Evolutionary conservation across 108 stramenopile species (phyloP).

Genomic region (Fistulifera solaris): DNA sequence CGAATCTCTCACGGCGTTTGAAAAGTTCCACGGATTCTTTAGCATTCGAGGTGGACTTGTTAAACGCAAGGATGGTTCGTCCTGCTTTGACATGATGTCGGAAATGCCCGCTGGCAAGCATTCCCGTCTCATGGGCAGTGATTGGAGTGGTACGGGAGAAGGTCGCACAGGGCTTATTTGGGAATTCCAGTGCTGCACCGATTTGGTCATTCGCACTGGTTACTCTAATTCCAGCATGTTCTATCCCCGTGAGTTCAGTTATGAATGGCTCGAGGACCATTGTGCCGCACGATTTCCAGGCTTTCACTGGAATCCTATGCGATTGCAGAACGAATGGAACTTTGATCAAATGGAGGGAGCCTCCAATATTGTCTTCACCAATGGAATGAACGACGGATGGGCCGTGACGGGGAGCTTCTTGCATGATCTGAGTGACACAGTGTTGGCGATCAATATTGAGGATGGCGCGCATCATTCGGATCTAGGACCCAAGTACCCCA

Average conservation of each 20-base stretch:
- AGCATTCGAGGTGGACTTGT: background rate
- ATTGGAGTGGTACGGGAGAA: conserved; percentile 61
- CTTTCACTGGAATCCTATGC: conserved; percentile 28
- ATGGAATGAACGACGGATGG: conserved; percentile 63
- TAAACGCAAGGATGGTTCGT: background rate
- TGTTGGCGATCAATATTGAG: conserved; percentile 61
- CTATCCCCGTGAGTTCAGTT: conserved; percentile 32
- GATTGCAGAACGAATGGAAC: conserved; percentile 34
- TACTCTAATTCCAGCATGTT: conserved; percentile 44
- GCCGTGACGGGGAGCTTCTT: conserved; percentile 29
- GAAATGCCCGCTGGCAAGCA: conserved; percentile 48
- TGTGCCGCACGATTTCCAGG: conserved; percentile 44
- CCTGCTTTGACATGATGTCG: conserved; percentile 52
- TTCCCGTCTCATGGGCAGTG: conserved; percentile 43
- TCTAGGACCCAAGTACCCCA: conserved; percentile 39
- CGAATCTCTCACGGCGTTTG: conserved; percentile 9
- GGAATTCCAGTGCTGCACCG: conserved; percentile 58
- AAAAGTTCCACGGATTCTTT: conserved; percentile 13
- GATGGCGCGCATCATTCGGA: conserved; percentile 81
- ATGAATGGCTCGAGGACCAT: conserved; percentile 37
- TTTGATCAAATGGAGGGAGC: conserved; percentile 48
- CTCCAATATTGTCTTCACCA: conserved; percentile 55
- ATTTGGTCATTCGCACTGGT: conserved; percentile 28
- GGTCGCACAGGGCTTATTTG: conserved; percentile 53
- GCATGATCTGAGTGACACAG: conserved; percentile 31